Base-by-base conservation (phyloP, 768 basidiomycete species). In the Boletus coccyginus region DNA sequence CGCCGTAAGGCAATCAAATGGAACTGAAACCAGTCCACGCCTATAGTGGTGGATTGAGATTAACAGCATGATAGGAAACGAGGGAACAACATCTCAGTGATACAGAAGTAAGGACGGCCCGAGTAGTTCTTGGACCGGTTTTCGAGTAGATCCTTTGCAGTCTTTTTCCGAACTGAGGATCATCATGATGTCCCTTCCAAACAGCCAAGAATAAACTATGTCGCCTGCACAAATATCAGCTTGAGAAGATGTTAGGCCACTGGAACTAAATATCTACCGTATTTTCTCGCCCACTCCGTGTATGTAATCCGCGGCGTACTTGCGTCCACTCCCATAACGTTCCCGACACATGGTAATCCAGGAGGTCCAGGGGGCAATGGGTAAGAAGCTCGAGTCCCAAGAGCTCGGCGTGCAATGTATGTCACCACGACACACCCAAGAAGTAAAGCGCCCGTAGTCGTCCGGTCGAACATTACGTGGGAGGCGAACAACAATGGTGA, bases 141-240 rank as follows among this genome's bases (percentile, higher is more conserved):
- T 12, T 55, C 46, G 9, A 57, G 39, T 2, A 45, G 16, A 5
- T 57, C 31, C 14, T 43, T 44, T 2, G 52, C 53, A 5, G 38
- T 14, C n/a, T n/a, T 12, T 21, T 32, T 54, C 27, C 13, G 56
- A 41, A 17, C 56, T 55, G 27, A 61, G n/a, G 27, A n/a, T n/a
- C n/a, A 60, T 43, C 39, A 60, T 50, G 33, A 60, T 19, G 10
- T 54, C 53, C 24, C 47, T 46, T 14, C 58, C 46, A 7, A 60
- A 3, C 1, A 54, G 31, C 17, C 41, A 44, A 33, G 36, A n/a
- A 38, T 59, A 44, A 19, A 61, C 2, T 9, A 55, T 29, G 29
- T 61, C 58, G 11, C 58, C 59, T 60, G 19, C 16, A n/a, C 27
- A n/a, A n/a, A n/a, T n/a, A n/a, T n/a, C n/a, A n/a, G n/a, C n/a